Evolutionary conservation across 2,329 filamentous ascomycete genomes (phyloP).

Genomic region (Ceratocystiopsis sp.): DNA sequence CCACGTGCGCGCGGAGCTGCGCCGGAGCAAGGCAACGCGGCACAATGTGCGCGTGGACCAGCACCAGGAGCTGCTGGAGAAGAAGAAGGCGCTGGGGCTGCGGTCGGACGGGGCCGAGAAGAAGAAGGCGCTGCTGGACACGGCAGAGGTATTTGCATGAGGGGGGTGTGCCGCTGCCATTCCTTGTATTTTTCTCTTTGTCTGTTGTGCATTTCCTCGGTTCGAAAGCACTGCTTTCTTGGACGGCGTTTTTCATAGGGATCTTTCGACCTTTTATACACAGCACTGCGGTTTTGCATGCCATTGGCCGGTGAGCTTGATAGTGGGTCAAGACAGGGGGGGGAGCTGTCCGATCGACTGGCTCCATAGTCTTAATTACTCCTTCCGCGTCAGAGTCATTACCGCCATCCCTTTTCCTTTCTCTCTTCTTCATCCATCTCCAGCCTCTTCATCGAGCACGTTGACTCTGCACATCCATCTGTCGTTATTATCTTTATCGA

Average conservation of each 20-base stretch:
- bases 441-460: neutral
- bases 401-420: neutral
- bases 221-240: too few species aligned
- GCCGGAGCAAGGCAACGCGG: constrained; percentile 56
- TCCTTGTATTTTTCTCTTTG: neutral
- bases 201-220: neutral
- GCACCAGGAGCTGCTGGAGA: constrained; percentile 52
- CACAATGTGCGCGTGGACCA: constrained; percentile 66
- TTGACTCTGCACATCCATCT: constrained; percentile 1
- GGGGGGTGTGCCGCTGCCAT: neutral
- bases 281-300: too few species aligned
- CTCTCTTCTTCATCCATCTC: neutral
- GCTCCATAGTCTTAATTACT: too few species aligned
- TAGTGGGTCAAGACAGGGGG: too few species aligned
- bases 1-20: constrained; percentile 71
- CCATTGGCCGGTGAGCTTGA: too few species aligned
- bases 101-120: constrained; percentile 46
- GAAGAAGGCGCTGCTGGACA: constrained; percentile 51
- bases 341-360: neutral
- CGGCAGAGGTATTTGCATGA: constrained; percentile 59
- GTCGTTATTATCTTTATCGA: neutral
- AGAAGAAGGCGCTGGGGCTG: constrained; percentile 62
- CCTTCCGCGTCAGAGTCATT: neutral
- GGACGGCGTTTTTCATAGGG: too few species aligned
- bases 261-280: too few species aligned